phyloP scores from a whole-genome alignment of 441 rosid species.

The Erysimum pusillum region DNA sequence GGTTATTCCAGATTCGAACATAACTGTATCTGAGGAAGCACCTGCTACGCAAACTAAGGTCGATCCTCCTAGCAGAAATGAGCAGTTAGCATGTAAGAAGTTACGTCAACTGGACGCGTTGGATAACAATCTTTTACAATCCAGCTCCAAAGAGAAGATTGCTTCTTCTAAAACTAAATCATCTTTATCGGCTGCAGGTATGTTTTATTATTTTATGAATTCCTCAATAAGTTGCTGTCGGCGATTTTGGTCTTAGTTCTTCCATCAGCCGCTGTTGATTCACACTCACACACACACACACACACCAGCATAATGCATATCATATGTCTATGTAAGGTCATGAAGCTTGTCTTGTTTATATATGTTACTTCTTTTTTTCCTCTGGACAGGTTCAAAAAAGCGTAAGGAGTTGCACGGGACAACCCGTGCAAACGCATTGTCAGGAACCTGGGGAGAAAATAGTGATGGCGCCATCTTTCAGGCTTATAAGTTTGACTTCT shows the following conservation, averaged over 20 bases:
- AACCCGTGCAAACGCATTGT: slow-evolving; percentile 59
- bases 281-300: slow-evolving; percentile 6
- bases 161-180: slow-evolving; percentile 51
- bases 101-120: slow-evolving; percentile 69
- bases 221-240: neutral
- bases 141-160: slow-evolving; percentile 47
- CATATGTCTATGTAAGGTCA: slow-evolving; percentile 1
- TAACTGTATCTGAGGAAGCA: slow-evolving; percentile 51
- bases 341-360: neutral
- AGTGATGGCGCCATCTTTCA: slow-evolving; percentile 62
- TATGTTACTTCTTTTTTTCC: slow-evolving; percentile 29
- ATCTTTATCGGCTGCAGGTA: slow-evolving; percentile 71
- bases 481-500: slow-evolving; percentile 79
- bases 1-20: slow-evolving; percentile 66
- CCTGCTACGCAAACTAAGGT: slow-evolving; percentile 62
- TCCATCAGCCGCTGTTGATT: slow-evolving; percentile 3
- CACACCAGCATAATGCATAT: slow-evolving; percentile 20
- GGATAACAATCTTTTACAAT: slow-evolving; percentile 63
- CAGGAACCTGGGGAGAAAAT: slow-evolving; percentile 85
- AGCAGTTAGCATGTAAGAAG: slow-evolving; percentile 68
- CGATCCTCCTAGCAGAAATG: slow-evolving; percentile 66
- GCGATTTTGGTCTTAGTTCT: slow-evolving; percentile 7
- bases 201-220: neutral
- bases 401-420: slow-evolving; percentile 96
- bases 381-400: slow-evolving; percentile 77